Conservation (phyloP, 169 alveolate genomes). For the Theileria sp. region DNA sequence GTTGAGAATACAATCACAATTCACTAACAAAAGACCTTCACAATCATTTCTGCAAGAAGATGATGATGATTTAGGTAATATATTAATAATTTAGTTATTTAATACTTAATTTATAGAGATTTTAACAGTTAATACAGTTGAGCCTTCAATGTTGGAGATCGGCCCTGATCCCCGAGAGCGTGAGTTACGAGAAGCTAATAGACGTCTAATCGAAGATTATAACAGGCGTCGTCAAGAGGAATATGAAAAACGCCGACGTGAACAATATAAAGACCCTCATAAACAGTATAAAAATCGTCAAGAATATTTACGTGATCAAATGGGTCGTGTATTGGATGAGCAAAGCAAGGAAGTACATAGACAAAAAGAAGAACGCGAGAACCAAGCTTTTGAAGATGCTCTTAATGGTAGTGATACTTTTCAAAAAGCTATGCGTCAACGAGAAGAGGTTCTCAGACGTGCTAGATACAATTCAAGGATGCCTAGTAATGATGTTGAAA, state of each 20-base stretch:
- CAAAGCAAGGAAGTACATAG: slow-evolving; percentile 5
- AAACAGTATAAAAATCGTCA: not conserved
- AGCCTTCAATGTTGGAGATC: not conserved
- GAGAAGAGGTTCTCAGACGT: not conserved
- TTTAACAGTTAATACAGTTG: not conserved
- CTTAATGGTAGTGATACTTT: not conserved
- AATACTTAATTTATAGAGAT: too few relatives aligned
- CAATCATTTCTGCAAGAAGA: slow-evolving; percentile 3
- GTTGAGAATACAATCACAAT: slow-evolving; percentile 45
- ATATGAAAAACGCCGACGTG: not conserved
- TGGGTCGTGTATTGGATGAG: slow-evolving; percentile 1
- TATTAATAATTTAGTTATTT: not conserved
- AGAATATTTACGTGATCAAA: not conserved
- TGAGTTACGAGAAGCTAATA: not conserved
- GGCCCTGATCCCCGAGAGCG: not conserved
- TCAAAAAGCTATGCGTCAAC: not conserved
- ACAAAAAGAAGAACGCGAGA: not conserved
- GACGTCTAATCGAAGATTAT: not conserved
- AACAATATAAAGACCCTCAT: not conserved
- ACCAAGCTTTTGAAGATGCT: not conserved
- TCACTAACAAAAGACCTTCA: not conserved
- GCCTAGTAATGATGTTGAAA: not conserved
- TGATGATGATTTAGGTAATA: not conserved
- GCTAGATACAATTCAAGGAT: not conserved
- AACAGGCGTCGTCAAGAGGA: not conserved